phyloP scores from a whole-genome alignment of 192 early-diverging fungal species.

The Umbelopsis sp. region DNA sequence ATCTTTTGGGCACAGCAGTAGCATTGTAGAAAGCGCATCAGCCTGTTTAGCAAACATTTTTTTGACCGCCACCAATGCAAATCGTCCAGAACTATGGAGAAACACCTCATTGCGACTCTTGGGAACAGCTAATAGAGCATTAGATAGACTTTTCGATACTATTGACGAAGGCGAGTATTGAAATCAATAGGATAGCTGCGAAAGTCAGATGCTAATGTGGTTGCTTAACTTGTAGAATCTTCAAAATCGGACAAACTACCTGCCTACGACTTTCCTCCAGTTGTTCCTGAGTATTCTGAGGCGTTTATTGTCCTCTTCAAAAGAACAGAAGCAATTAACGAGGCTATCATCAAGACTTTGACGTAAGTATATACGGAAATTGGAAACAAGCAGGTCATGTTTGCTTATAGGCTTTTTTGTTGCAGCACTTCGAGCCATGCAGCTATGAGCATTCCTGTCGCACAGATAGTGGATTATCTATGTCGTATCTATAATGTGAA shows the following conservation, averaged over 20 bases:
- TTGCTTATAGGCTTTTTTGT: conserved; percentile 25
- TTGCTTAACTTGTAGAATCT: neutral
- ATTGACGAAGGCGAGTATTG: conserved; percentile 53
- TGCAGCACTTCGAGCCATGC: conserved; percentile 44
- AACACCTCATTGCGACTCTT: conserved; percentile 42
- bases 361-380: conserved; percentile 38
- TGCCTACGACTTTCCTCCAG: conserved; percentile 37
- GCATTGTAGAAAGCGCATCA: conserved; percentile 34
- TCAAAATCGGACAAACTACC: conserved; percentile 26
- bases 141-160: conserved; percentile 51
- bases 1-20: conserved; percentile 34
- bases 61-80: conserved; percentile 43
- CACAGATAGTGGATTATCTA: conserved; percentile 50
- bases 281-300: conserved; percentile 45
- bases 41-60: conserved; percentile 49
- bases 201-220: neutral
- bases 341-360: conserved; percentile 41
- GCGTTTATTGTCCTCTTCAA: conserved; percentile 43
- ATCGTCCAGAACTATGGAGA: conserved; percentile 48
- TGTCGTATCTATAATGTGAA: conserved; percentile 51
- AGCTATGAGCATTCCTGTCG: conserved; percentile 52
- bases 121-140: conserved; percentile 46
- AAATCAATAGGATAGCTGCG: neutral
- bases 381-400: conserved; percentile 27
- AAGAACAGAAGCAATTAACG: conserved; percentile 35